A percentile compares a stretch with the other conserved stretches of the same genome.
Conservation (phyloP, 768 basidiomycete genomes). For the Antrodiella citrinella region DNA sequence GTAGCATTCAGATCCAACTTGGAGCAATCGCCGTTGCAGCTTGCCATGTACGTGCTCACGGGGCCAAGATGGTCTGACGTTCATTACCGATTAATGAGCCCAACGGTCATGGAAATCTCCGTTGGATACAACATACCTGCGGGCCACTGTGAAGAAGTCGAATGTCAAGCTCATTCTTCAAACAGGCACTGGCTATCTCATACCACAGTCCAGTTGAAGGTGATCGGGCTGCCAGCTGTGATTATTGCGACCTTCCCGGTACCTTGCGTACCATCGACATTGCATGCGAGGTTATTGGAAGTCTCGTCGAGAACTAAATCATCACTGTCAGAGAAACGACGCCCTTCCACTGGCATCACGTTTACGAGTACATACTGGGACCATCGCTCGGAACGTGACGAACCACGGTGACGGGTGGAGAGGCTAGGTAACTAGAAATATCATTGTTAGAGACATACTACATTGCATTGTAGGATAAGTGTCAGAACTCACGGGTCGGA, state of each 20-base stretch:
- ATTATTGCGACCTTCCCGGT: conserved; percentile 30
- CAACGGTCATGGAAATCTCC: not conserved
- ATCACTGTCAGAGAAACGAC: not conserved
- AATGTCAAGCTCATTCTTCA: too few relatives aligned
- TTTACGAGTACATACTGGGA: conserved; percentile 14
- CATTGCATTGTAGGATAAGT: too few relatives aligned
- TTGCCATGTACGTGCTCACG: conserved; percentile 45
- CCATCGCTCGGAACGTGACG: conserved; percentile 25
- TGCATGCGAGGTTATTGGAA: conserved; percentile 35
- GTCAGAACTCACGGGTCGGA: conserved; percentile 19
- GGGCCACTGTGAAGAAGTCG: conserved; percentile 16
- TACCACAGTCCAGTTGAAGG: conserved; percentile 38
- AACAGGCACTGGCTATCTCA: too few relatives aligned
- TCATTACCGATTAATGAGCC: too few relatives aligned
- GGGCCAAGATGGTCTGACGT: conserved; percentile 41
- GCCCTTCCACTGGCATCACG: not conserved
- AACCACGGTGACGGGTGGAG: conserved; percentile 20
- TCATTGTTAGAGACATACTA: not conserved
- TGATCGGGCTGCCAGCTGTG: conserved; percentile 32
- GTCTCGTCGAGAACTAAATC: conserved; percentile 17
- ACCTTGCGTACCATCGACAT: conserved; percentile 27
- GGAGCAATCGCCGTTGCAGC: conserved; percentile 36
- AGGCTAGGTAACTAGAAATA: not conserved
- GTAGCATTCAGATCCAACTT: conserved; percentile 22
- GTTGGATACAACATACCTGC: conserved; percentile 9